A percentile compares a stretch with the other conserved stretches of the same genome.
These are phyloP conservation scores for Chiua virens DNA, from an alignment of 768 basidiomycete genomes.

Conservation along the genomic window DNA sequence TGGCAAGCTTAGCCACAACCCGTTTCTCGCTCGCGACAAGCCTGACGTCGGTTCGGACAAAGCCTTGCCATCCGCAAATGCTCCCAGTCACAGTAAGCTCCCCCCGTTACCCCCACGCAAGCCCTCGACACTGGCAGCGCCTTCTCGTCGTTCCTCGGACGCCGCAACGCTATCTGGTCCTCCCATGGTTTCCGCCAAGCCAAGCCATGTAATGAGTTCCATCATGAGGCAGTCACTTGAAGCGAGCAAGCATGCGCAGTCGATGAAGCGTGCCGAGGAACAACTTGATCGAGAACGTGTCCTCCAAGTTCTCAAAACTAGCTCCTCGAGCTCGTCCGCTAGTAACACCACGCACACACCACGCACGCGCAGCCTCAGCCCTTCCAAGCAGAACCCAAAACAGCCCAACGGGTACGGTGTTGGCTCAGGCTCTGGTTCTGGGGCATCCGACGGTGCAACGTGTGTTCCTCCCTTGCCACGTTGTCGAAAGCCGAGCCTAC, in stretches of 20 bases:
- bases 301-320: slow-evolving; percentile 69
- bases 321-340: slow-evolving; percentile 33
- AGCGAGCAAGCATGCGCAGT: slow-evolving; percentile 70
- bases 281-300: slow-evolving; percentile 69
- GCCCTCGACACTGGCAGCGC: slow-evolving; percentile 24
- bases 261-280: slow-evolving; percentile 66
- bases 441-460: slow-evolving; percentile 21
- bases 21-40: slow-evolving; percentile 29
- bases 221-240: slow-evolving; percentile 75
- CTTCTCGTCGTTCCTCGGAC: slow-evolving; percentile 23
- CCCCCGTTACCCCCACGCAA: slow-evolving; percentile 39
- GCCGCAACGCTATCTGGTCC: slow-evolving; percentile 5
- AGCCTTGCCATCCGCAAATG: neutral
- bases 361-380: slow-evolving; percentile 33
- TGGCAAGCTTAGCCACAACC: slow-evolving; percentile 30
- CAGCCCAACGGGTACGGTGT: neutral
- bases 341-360: neutral
- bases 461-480: slow-evolving; percentile 36
- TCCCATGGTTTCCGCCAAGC: slow-evolving; percentile 25
- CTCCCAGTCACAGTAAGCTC: slow-evolving; percentile 17
- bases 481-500: slow-evolving; percentile 34
- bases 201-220: slow-evolving; percentile 53
- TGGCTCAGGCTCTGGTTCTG: slow-evolving; percentile 8
- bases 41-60: slow-evolving; percentile 12
- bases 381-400: slow-evolving; percentile 22